phyloP scores from a whole-genome alignment of 352 stramenopile genomes.

The Phytophthora vignae region DNA sequence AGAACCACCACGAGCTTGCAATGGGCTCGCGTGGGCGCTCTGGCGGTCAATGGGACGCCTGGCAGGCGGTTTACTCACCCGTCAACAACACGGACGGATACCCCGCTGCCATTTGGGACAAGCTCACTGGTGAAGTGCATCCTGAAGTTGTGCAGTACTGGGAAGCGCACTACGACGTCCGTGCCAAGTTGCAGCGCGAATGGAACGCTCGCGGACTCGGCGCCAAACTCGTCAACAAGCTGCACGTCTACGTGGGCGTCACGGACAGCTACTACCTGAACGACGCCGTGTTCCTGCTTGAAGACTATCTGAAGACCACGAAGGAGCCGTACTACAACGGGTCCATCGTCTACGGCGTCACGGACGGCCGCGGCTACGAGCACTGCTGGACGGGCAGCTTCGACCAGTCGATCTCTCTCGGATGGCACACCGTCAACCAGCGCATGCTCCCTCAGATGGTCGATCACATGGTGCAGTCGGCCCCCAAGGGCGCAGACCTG shows the following conservation, averaged over 20 bases:
- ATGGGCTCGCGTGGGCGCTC: conserved; percentile 69
- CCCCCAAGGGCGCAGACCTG: conserved; percentile 52
- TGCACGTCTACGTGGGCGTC: conserved; percentile 79
- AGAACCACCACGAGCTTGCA: conserved; percentile 79
- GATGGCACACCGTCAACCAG: conserved; percentile 79
- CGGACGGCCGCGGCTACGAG: conserved; percentile 72
- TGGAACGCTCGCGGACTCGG: conserved; percentile 59
- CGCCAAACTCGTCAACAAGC: conserved; percentile 76
- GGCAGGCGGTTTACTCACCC: conserved; percentile 77
- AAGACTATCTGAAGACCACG: conserved; percentile 73
- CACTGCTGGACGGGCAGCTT: conserved; percentile 83
- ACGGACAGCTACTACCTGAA: conserved; percentile 85
- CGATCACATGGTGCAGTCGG: conserved; percentile 61
- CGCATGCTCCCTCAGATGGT: conserved; percentile 76
- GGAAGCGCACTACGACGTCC: conserved; percentile 74
- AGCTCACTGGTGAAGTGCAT: conserved; percentile 72
- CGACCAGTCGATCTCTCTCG: conserved; percentile 73
- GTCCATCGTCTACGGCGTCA: conserved; percentile 74
- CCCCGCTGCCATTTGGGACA: conserved; percentile 71
- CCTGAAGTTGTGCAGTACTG: conserved; percentile 66
- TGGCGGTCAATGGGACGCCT: conserved; percentile 80
- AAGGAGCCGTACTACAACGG: conserved; percentile 74
- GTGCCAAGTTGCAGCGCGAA: conserved; percentile 73
- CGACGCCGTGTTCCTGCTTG: conserved; percentile 73
- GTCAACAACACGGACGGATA: conserved; percentile 70